Evolutionary conservation across 257 asterid species (phyloP).

Genomic region (Solanum virginianum): DNA sequence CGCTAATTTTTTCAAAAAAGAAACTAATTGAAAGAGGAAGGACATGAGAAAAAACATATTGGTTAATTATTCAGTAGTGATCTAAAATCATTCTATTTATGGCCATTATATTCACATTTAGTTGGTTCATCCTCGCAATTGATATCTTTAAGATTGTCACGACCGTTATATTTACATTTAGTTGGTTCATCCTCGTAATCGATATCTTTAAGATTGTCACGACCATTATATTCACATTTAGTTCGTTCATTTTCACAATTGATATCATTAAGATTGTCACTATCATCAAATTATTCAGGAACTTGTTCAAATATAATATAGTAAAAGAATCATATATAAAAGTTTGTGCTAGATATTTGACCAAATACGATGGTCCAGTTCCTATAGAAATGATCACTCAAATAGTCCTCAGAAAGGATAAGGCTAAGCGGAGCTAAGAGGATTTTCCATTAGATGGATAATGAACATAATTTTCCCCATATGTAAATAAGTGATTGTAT

Average conservation of each 20-base stretch:
- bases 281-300: neutral
- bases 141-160: no score
- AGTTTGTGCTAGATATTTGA: no score
- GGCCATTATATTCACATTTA: neutral
- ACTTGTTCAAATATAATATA: neutral
- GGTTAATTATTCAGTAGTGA: neutral
- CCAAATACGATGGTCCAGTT: neutral
- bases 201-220: no score
- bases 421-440: neutral
- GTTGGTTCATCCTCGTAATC: no score
- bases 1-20: no score
- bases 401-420: neutral
- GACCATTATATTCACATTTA: no score
- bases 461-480: no score
- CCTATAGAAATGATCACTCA: neutral
- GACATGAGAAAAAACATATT: no score
- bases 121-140: no score
- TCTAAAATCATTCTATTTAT: neutral
- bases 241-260: no score
- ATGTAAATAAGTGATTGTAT: neutral
- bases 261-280: neutral
- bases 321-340: neutral
- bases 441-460: neutral
- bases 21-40: no score
- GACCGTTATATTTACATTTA: neutral